Percentiles rank a stretch among this genome's conserved stretches.
phyloP scores from a whole-genome alignment of 495 filamentous ascomycete genomes.

The Sordaria brevicollis region DNA sequence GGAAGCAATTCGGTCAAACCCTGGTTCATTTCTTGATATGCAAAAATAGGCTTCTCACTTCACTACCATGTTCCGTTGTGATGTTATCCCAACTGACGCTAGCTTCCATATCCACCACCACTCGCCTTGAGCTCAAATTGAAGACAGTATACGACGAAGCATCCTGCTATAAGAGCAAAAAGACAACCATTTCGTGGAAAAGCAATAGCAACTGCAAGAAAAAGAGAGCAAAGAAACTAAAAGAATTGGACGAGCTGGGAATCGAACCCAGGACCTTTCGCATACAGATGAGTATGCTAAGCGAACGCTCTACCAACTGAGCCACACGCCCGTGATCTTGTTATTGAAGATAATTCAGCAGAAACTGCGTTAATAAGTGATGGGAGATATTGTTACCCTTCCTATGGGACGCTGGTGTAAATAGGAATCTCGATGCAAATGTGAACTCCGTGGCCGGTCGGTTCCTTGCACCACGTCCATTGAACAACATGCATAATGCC shows the following conservation, averaged over 20 bases:
- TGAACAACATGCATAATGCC: neutral
- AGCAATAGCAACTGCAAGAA: neutral
- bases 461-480: neutral
- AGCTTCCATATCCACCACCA: no score
- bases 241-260: conserved; percentile 10
- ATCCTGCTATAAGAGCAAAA: neutral
- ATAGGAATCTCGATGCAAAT: neutral
- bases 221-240: neutral
- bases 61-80: no score
- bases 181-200: neutral
- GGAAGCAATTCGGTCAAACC: no score
- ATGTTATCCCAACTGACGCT: no score
- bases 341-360: neutral
- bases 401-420: neutral
- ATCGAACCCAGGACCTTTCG: conserved; percentile 16
- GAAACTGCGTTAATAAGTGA: neutral
- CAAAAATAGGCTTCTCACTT: no score
- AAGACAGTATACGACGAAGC: no score
- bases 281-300: conserved; percentile 1
- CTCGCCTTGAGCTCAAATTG: no score
- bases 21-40: no score
- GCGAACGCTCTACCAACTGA: neutral
- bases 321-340: neutral
- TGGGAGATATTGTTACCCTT: neutral
- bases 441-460: neutral